phyloP scores from a whole-genome alignment of 2,329 filamentous ascomycete species.

The Chaetothyriales sp. region DNA sequence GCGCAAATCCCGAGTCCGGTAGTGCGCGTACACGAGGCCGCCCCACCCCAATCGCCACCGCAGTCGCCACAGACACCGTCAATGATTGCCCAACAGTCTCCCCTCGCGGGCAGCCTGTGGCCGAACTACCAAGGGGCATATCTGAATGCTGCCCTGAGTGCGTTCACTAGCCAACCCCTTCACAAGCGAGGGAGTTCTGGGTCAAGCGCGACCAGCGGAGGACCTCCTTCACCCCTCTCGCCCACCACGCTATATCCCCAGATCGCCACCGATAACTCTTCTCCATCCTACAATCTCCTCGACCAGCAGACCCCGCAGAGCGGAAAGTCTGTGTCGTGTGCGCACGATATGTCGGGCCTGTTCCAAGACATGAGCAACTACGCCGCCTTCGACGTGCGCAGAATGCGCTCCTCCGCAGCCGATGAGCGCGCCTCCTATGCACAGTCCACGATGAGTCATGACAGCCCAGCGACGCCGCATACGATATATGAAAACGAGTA shows the following conservation, averaged over 20 bases:
- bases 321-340: conserved; percentile 30
- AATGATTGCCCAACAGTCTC: conserved; percentile 1
- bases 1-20: conserved; percentile 7
- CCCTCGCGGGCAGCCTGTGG: conserved; percentile 11
- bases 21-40: conserved; percentile 15
- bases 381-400: conserved; percentile 41
- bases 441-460: conserved; percentile 43
- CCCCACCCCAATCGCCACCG: conserved; percentile 10
- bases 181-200: conserved; percentile 29
- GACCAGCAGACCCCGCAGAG: conserved; percentile 22
- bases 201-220: conserved; percentile 30
- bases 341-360: conserved; percentile 35
- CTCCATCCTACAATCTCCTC: conserved; percentile 25
- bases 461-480: conserved; percentile 48
- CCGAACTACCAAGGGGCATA: conserved; percentile 12
- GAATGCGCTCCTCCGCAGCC: conserved; percentile 37
- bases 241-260: conserved; percentile 24
- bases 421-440: conserved; percentile 38
- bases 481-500: conserved; percentile 38
- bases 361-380: conserved; percentile 33
- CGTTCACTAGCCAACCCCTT: conserved; percentile 15
- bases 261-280: conserved; percentile 31
- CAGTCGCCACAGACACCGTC: conserved; percentile 13
- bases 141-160: conserved; percentile 15
- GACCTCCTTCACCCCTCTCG: conserved; percentile 26